Percentiles rank a stretch among this genome's conserved stretches.
phyloP scores from a whole-genome alignment of 2,329 filamentous ascomycete genomes.

The Trichoderma breve region DNA sequence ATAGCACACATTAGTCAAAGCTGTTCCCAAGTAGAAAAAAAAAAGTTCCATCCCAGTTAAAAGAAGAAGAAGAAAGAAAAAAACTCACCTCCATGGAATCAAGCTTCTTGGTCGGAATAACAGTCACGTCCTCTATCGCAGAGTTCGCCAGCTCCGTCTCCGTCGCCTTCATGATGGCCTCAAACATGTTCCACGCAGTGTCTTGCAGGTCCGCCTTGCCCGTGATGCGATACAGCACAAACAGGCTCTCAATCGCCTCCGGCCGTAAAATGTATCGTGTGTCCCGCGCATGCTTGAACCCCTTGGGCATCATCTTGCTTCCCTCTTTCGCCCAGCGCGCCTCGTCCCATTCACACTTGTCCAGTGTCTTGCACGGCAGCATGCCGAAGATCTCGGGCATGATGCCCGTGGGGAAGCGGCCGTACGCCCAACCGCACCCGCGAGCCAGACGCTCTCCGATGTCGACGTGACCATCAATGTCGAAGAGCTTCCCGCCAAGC shows the following conservation, averaged over 20 bases:
- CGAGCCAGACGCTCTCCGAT: conserved; percentile 50
- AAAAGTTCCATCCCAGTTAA: conserved; percentile 10
- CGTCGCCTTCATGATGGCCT: conserved; percentile 45
- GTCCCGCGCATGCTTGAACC: conserved; percentile 59
- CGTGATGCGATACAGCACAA: conserved; percentile 67
- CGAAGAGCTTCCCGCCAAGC: conserved; percentile 60
- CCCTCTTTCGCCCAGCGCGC: conserved; percentile 29
- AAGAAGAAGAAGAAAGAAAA: neutral
- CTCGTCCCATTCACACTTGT: conserved; percentile 34
- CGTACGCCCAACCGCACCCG: conserved; percentile 59
- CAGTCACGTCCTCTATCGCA: conserved; percentile 45
- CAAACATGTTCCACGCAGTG: conserved; percentile 53
- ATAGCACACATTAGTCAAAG: conserved; percentile 7
- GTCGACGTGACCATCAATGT: conserved; percentile 46
- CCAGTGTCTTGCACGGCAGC: conserved; percentile 42
- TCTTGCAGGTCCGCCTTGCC: conserved; percentile 48
- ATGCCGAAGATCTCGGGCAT: conserved; percentile 58
- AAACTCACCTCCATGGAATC: conserved; percentile 60
- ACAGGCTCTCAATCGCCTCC: conserved; percentile 79
- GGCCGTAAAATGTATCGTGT: conserved; percentile 50
- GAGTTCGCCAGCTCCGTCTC: conserved; percentile 49
- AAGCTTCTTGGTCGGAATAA: conserved; percentile 35
- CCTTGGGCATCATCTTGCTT: conserved; percentile 42
- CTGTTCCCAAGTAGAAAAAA: neutral
- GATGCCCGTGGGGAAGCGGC: conserved; percentile 51